Evolutionary conservation across 108 stramenopile species (phyloP).

Genomic region (Cyclotella distinguenda): DNA sequence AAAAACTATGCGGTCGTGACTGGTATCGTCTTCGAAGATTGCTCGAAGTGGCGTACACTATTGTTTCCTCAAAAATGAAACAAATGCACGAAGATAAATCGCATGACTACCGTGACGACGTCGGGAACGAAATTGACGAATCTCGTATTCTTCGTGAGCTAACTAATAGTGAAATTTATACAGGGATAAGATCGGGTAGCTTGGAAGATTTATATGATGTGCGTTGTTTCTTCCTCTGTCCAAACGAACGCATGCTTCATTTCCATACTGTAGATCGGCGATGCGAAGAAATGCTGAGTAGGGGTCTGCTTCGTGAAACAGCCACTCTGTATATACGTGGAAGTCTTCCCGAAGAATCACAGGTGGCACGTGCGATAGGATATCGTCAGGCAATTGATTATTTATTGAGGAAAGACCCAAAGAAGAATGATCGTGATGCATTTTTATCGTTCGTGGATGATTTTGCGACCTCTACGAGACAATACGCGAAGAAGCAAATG

Average conservation of each 20-base stretch:
- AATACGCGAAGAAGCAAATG: slow-evolving; percentile 94
- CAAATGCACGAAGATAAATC: slow-evolving; percentile 7
- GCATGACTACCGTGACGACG: no score
- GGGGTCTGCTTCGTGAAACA: slow-evolving; percentile 86
- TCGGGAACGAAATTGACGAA: slow-evolving; percentile 15
- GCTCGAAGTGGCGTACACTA: slow-evolving; percentile 82
- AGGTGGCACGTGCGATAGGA: slow-evolving; percentile 85
- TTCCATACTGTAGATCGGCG: slow-evolving; percentile 82
- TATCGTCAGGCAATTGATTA: slow-evolving; percentile 95
- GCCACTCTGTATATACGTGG: slow-evolving; percentile 64
- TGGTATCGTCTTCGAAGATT: slow-evolving; percentile 92
- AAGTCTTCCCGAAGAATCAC: slow-evolving; percentile 71
- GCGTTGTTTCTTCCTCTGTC: slow-evolving; percentile 94
- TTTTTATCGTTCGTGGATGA: slow-evolving; percentile 74
- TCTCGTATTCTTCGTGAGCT: slow-evolving; percentile 25
- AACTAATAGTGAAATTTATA: slow-evolving; percentile 60
- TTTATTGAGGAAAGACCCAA: slow-evolving; percentile 51
- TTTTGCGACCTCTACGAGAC: slow-evolving; percentile 87
- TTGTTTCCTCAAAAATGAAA: slow-evolving; percentile 28
- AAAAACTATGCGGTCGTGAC: slow-evolving; percentile 73
- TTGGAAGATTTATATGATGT: slow-evolving; percentile 79
- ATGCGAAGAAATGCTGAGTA: slow-evolving; percentile 88
- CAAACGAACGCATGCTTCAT: slow-evolving; percentile 85
- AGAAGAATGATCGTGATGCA: slow-evolving; percentile 47
- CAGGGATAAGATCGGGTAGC: slow-evolving; percentile 67